Base-by-base conservation (phyloP, 139 green algal genomes). In the Chlamydomonas asymmetrica region DNA sequence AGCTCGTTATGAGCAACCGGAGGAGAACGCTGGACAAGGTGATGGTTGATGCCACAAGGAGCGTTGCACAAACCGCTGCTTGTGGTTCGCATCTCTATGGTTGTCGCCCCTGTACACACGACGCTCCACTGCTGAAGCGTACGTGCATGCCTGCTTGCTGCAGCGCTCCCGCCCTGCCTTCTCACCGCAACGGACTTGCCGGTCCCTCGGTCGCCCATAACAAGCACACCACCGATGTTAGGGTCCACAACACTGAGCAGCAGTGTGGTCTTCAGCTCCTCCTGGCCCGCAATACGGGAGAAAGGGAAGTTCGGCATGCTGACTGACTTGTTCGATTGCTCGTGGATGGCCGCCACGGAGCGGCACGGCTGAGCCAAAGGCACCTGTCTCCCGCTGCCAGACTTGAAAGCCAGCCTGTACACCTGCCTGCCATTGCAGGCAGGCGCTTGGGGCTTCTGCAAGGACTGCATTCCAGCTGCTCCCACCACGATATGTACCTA, bases 171-270 rank as follows among this genome's bases (percentile, higher is more conserved):
- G 49, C 49, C 49, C 18, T 57, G 18, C 49, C 49, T 22, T 27
- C 85, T 70, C 40, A 93, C 91, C 73, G 87, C 82, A 7, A 92
- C 82, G 18, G 89, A 95, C 82, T 97, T 97, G 63, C 81, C 93
- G 23, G 90, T 95, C 37, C 93, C 93, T 37, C 93, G 78, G 81
- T 97, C 93, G 37, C 93, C 93, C 91, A 97, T 95, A 56, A 97
- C 89, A 56, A 97, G 90, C 43, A 94, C 89, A 37, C 93, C 93
- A 40, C 91, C 91, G 59, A 97, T 95, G 76, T 88, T 91, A 13
- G 91, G 84, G 75, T 97, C 93, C 31, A 97, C 85, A 32, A 96
- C 88, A 78, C 94, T 95, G 22, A 97, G 82, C 49, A 93, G 78
- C 52, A 97, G 85, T 18, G 91, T 87, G 23, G 94, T 80, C 84